Base-by-base conservation (phyloP, 2,329 filamentous ascomycete genomes). In the Paecilomyces sp. region DNA sequence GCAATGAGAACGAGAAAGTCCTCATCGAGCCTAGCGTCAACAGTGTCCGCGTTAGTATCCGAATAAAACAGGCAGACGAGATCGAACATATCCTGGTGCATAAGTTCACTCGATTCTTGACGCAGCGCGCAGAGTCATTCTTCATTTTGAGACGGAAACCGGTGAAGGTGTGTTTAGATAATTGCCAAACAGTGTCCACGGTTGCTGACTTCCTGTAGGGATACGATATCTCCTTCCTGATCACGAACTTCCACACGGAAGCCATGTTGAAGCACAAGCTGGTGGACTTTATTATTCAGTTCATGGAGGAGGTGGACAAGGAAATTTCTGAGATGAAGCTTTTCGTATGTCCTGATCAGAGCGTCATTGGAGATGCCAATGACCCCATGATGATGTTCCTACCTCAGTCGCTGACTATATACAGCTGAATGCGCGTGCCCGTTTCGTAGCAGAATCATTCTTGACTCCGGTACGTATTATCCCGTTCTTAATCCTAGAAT, bases 281-380 rank as follows among this genome's bases (percentile, higher is more conserved):
- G 67, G 95, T 99, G 34, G 94, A 99, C 76, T 99, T 99, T 72
- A 96, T 99, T 67, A 97, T 99, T 66, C 88, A 97, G 72, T 99
- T 99, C 72, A 97, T 99, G 93, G 93, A 99, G 77, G 94, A 99
- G 76, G 95, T 99, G 3, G 95, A 99, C 77, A 99, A 99, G 83
- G 94, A 99, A 77, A 99, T 99, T 62, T 97, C 94, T 2, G 95
- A 99, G 80, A 97, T 99, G 94, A 99, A 99, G 84, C 88, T 99
- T 70, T 99, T 99, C 77, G 93, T 97, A 84, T 67, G 91, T 73
- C 59, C 61, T 33, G 51, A 25, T 12, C 15, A 51, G 12, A 15
- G 9, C 47, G 12, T 55, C 12, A 6, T 25, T 57, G 31, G 58
- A 36, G 56, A 56, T 41, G 9, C 30, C 61, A 25, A 60, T 58